Conservation (phyloP, 2,329 filamentous ascomycete species). For the Ascosphaera pollenicola region DNA sequence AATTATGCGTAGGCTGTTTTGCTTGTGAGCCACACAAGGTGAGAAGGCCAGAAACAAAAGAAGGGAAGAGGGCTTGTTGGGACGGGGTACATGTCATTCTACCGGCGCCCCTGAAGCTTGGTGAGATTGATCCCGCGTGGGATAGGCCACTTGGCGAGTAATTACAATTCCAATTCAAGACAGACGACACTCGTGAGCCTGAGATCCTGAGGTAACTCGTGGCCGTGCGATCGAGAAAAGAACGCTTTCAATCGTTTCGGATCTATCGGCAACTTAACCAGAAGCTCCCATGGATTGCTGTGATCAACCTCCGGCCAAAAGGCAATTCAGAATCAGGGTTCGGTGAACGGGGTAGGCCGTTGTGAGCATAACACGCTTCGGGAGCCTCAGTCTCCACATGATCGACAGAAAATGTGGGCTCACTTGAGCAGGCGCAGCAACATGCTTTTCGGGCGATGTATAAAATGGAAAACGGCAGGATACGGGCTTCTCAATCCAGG, state of each 20-base stretch:
- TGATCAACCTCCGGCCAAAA: no score
- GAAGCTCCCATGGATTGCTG: no score
- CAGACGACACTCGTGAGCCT: no score
- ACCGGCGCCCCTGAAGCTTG: not conserved
- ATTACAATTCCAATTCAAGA: no score
- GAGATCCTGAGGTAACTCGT: no score
- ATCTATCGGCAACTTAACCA: no score
- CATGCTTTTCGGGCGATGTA: not conserved
- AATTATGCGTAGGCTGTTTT: not conserved
- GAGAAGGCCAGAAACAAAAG: no score
- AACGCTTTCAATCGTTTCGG: no score
- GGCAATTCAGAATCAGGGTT: not conserved
- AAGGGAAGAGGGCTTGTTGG: no score
- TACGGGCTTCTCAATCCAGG: not conserved
- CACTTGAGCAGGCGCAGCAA: not conserved
- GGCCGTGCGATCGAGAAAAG: no score
- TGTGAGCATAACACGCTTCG: not conserved
- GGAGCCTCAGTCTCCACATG: not conserved
- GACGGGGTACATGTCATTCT: not conserved
- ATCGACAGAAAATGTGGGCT: not conserved
- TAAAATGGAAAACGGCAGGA: not conserved
- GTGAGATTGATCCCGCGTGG: not conserved
- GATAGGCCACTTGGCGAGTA: no score
- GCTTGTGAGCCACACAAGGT: no score
- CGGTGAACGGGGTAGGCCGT: not conserved